Percentiles rank a stretch among this genome's conserved stretches.
These are phyloP conservation scores for Microdochium trichocladiopsis DNA, from an alignment of 2,329 filamentous ascomycete genomes.

Conservation along the genomic window DNA sequence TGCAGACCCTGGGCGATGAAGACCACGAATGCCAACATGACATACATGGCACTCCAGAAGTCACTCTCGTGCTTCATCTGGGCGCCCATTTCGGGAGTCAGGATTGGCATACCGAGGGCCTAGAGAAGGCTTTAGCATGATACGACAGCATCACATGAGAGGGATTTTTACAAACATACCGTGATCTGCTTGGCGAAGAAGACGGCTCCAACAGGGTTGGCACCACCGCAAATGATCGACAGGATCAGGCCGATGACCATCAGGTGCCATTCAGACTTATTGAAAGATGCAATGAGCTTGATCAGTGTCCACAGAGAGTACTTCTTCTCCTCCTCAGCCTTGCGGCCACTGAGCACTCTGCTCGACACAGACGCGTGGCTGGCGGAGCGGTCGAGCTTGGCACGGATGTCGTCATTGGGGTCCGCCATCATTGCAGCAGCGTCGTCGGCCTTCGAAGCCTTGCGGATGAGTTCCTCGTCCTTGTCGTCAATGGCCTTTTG, in stretches of 20 bases:
- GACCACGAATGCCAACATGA: constrained; percentile 72
- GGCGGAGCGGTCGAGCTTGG: constrained; percentile 46
- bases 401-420: constrained; percentile 54
- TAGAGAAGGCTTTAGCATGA: constrained; percentile 12
- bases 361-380: constrained; percentile 62
- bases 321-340: constrained; percentile 40
- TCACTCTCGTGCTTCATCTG: constrained; percentile 63
- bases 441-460: constrained; percentile 31
- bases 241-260: constrained; percentile 71
- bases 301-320: constrained; percentile 72
- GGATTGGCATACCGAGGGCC: constrained; percentile 20
- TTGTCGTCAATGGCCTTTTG: constrained; percentile 40
- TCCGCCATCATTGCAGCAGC: constrained; percentile 41
- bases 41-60: constrained; percentile 86
- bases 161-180: constrained; percentile 38
- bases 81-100: constrained; percentile 41
- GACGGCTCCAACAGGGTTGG: constrained; percentile 69
- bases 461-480: constrained; percentile 43
- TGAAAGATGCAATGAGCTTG: constrained; percentile 75
- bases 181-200: constrained; percentile 87
- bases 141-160: not conserved
- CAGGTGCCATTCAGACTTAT: constrained; percentile 60
- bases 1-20: constrained; percentile 63
- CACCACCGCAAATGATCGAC: constrained; percentile 70
- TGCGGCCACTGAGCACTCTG: constrained; percentile 53